Conservation (phyloP, 164 flowering plant genomes). For the Buxus sempervirens region DNA sequence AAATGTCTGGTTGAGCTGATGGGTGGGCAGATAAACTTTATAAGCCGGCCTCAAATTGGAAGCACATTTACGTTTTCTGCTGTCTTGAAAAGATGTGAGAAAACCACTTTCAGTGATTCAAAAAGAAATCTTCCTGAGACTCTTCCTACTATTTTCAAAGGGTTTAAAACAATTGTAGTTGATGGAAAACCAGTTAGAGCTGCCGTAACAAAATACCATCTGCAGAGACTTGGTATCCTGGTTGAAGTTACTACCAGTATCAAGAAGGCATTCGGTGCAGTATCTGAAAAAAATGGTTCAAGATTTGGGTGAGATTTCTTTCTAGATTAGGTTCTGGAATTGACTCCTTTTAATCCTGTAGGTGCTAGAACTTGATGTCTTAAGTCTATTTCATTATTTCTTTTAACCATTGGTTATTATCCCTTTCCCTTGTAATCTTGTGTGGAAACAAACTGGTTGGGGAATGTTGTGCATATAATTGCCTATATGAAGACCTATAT, state of each 20-base stretch:
- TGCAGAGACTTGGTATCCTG: conserved; percentile 72
- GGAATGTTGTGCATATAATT: not conserved
- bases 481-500: not conserved
- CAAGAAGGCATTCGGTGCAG: conserved; percentile 30
- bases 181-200: conserved; percentile 83
- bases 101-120: conserved; percentile 26
- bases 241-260: conserved; percentile 51
- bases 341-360: no score
- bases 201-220: conserved; percentile 79
- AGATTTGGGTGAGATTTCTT: conserved; percentile 41
- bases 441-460: not conserved
- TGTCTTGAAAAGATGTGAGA: conserved; percentile 46
- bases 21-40: conserved; percentile 80
- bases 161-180: conserved; percentile 70
- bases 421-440: not conserved
- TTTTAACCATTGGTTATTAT: not conserved
- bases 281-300: conserved; percentile 39
- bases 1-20: conserved; percentile 88
- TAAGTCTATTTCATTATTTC: not conserved
- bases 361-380: not conserved
- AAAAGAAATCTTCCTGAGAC: conserved; percentile 43
- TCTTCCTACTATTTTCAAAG: conserved; percentile 52
- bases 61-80: conserved; percentile 89
- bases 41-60: conserved; percentile 75
- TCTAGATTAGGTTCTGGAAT: not conserved